A percentile compares a stretch with the other conserved stretches of the same genome.
Evolutionary conservation across 176 grass and related monocot genomes (phyloP).

Genomic region (Paspalum vaginatum): DNA sequence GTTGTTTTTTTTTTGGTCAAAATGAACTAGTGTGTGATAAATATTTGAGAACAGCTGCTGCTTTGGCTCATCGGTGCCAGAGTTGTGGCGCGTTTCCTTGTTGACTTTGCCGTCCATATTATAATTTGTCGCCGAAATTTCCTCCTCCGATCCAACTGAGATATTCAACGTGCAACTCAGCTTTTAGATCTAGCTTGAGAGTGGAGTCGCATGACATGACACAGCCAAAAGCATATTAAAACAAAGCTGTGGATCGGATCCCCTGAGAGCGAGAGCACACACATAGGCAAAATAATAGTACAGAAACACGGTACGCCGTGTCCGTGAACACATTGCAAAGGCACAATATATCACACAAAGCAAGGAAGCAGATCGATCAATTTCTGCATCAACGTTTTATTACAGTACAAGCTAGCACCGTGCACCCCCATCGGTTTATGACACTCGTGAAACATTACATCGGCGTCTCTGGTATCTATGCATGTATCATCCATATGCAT

Average conservation of each 20-base stretch:
- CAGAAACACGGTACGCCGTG: background rate
- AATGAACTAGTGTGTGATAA: too few relatives aligned
- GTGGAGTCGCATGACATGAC: background rate
- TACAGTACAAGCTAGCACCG: slow-evolving; percentile 49
- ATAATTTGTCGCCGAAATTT: background rate
- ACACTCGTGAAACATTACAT: slow-evolving; percentile 9
- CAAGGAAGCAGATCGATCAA: background rate
- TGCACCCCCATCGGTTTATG: slow-evolving; percentile 26
- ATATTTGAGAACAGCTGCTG: background rate
- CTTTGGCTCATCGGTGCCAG: background rate
- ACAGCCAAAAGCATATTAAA: background rate
- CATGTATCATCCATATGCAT: slow-evolving; percentile 17
- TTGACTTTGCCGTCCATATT: background rate
- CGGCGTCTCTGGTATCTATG: background rate
- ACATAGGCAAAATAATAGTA: background rate
- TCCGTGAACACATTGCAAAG: background rate
- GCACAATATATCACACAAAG: background rate
- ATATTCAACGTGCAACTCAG: background rate
- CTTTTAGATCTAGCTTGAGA: slow-evolving; percentile 7
- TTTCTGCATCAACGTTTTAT: slow-evolving; percentile 40
- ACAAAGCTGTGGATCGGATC: background rate
- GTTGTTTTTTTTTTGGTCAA: too few relatives aligned
- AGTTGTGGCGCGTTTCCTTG: background rate
- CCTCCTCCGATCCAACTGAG: background rate
- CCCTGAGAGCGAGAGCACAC: background rate